Conservation (phyloP, 2,329 filamentous ascomycete genomes). For the Xylariaceae sp. region DNA sequence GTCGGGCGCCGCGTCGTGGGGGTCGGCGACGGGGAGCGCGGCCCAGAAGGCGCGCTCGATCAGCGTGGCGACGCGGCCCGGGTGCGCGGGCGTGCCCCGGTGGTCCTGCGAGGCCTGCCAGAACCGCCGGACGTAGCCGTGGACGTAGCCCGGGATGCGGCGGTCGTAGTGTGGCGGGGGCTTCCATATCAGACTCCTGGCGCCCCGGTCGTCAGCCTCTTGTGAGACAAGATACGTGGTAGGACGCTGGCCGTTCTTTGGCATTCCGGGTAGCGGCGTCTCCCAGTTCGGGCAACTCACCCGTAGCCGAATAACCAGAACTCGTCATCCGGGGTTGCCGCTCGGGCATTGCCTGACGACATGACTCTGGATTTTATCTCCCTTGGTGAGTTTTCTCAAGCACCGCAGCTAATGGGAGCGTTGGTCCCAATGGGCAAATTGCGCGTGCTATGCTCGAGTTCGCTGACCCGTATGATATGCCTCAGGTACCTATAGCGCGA, state of each 20-base stretch:
- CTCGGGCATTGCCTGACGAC: slow-evolving; percentile 1
- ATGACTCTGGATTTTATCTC: too few species aligned
- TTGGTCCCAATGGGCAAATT: too few species aligned
- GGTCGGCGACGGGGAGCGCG: slow-evolving; percentile 68
- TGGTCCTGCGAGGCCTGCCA: slow-evolving; percentile 99
- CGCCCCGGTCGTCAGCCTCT: slow-evolving; percentile 4
- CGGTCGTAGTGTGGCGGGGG: slow-evolving; percentile 90
- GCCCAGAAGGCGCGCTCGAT: slow-evolving; percentile 84
- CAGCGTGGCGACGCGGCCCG: slow-evolving; percentile 88
- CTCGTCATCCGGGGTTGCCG: slow-evolving; percentile 45
- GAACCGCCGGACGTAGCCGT: slow-evolving; percentile 89
- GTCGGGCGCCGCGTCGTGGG: slow-evolving; percentile 56
- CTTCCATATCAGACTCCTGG: slow-evolving; percentile 94
- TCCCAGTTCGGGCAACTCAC: slow-evolving; percentile 53
- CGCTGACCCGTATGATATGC: too few species aligned
- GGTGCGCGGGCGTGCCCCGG: slow-evolving; percentile 80
- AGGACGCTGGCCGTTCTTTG: slow-evolving; percentile 6
- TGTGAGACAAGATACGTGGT: too few species aligned
- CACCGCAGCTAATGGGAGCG: too few species aligned
- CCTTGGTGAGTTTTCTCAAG: too few species aligned
- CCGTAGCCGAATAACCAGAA: slow-evolving; percentile 98
- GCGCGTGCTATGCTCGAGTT: too few species aligned
- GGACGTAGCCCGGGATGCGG: slow-evolving; percentile 83
- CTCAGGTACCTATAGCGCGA: too few species aligned
- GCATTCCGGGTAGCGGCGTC: too few species aligned